phyloP scores from a whole-genome alignment of 164 flowering plant species.

The Aristolochia californica region DNA sequence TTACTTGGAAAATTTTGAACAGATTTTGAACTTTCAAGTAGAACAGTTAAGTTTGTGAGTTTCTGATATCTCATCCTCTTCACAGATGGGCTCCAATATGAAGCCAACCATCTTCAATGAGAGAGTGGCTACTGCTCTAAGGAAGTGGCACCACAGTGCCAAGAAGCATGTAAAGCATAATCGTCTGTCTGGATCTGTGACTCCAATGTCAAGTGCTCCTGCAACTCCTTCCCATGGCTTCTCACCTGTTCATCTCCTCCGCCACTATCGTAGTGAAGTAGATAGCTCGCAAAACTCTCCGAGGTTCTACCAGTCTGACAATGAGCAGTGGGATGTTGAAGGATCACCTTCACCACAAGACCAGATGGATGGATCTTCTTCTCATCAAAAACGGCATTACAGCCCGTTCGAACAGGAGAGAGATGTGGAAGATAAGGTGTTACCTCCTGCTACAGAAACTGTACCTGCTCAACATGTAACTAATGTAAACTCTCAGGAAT shows the following conservation, averaged over 20 bases:
- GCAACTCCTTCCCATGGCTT: constrained; percentile 32
- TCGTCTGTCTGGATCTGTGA: constrained; percentile 15
- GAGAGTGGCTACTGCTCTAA: constrained; percentile 46
- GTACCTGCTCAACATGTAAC: constrained; percentile 18
- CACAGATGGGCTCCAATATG: constrained; percentile 83
- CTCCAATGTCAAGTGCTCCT: constrained; percentile 48
- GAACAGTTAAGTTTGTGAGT: neutral
- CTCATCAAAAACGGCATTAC: constrained; percentile 9
- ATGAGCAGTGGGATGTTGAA: constrained; percentile 28
- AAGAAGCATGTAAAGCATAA: constrained; percentile 42
- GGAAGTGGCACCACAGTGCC: constrained; percentile 62
- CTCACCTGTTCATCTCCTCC: constrained; percentile 54
- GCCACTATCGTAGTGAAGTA: constrained; percentile 21
- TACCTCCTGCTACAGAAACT: constrained; percentile 6
- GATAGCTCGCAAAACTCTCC: constrained; percentile 24
- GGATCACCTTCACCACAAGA: constrained; percentile 26
- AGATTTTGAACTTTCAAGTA: neutral
- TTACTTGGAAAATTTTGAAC: too few species aligned
- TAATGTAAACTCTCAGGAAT: constrained; percentile 9
- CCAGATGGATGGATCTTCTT: constrained; percentile 19
- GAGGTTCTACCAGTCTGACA: constrained; percentile 16
- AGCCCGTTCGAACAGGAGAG: constrained; percentile 6
- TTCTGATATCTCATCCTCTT: neutral
- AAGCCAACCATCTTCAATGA: constrained; percentile 71
- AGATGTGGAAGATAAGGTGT: constrained; percentile 5